A percentile compares a stretch with the other conserved stretches of the same genome.
Evolutionary conservation across 495 filamentous ascomycete species (phyloP).

Genomic region (Aspergillus funiculosus): DNA sequence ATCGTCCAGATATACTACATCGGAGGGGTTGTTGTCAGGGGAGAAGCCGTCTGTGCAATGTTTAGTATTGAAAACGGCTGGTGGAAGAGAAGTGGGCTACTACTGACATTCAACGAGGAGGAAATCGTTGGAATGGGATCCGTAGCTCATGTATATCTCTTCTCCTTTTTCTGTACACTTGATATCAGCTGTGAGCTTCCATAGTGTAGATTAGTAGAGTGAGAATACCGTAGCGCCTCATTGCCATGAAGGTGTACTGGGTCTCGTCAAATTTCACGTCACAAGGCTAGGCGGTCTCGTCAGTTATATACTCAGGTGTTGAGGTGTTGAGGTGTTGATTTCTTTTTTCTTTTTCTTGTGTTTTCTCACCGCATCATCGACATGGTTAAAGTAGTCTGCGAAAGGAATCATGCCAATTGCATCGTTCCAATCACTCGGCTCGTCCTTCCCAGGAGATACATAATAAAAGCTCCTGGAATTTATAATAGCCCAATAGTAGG

Average conservation of each 20-base stretch:
- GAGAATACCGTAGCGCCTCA: conserved; percentile 42
- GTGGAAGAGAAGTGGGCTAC: not conserved
- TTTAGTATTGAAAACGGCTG: not conserved
- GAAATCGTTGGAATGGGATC: conserved; percentile 67
- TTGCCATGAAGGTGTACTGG: conserved; percentile 53
- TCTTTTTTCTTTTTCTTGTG: too few species aligned
- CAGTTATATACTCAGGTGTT: not conserved
- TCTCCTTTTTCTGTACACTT: conserved; percentile 42
- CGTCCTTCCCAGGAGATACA: conserved; percentile 40
- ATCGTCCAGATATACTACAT: conserved; percentile 57
- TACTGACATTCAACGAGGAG: conserved; percentile 60
- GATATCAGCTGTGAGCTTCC: not conserved
- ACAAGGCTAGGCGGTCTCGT: conserved; percentile 37
- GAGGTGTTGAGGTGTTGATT: too few species aligned
- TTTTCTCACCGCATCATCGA: conserved; percentile 38
- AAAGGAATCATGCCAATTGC: conserved; percentile 71
- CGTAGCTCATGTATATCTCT: conserved; percentile 71
- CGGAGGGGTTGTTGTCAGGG: conserved; percentile 54
- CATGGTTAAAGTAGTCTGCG: conserved; percentile 77
- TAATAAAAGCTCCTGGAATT: conserved; percentile 77
- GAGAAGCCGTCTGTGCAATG: conserved; percentile 57
- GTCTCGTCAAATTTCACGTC: conserved; percentile 46
- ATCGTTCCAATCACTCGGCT: conserved; percentile 49
- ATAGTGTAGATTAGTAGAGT: not conserved
- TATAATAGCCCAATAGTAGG: conserved; percentile 65